Percentiles rank a stretch among this genome's conserved stretches.
phyloP scores from a whole-genome alignment of 306 rosid species.

The Dalbergia oliveri region DNA sequence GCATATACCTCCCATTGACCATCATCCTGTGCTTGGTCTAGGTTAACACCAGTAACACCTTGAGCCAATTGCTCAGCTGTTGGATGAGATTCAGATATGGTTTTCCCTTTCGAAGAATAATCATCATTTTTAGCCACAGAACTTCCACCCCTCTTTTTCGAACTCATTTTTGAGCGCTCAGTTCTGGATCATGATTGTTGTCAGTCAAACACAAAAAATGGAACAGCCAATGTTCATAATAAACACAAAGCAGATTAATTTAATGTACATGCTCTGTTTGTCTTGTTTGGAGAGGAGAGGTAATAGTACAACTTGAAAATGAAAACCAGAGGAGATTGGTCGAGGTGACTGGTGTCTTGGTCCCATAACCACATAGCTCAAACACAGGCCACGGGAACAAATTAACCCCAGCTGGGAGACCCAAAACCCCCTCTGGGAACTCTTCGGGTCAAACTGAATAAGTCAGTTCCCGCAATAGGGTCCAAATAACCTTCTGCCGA shows the following conservation, averaged over 20 bases:
- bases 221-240: not conserved
- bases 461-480: no score
- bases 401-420: no score
- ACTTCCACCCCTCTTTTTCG: constrained; percentile 54
- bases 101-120: constrained; percentile 52
- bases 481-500: not conserved
- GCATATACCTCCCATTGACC: constrained; percentile 76
- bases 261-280: not conserved
- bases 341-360: no score
- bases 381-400: no score
- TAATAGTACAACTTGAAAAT: not conserved
- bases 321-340: not conserved
- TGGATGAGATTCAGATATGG: constrained; percentile 34
- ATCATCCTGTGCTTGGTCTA: constrained; percentile 55
- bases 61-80: constrained; percentile 52
- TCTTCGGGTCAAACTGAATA: no score
- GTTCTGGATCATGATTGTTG: constrained; percentile 8
- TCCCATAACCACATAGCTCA: no score
- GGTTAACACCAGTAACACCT: constrained; percentile 51
- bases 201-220: not conserved
- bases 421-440: no score
- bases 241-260: not conserved
- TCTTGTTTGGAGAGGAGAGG: not conserved
- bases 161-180: constrained; percentile 48
- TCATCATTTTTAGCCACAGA: not conserved